A percentile compares a stretch with the other conserved stretches of the same genome.
phyloP scores from a whole-genome alignment of 768 basidiomycete species.

The Plicaturopsis crispa region DNA sequence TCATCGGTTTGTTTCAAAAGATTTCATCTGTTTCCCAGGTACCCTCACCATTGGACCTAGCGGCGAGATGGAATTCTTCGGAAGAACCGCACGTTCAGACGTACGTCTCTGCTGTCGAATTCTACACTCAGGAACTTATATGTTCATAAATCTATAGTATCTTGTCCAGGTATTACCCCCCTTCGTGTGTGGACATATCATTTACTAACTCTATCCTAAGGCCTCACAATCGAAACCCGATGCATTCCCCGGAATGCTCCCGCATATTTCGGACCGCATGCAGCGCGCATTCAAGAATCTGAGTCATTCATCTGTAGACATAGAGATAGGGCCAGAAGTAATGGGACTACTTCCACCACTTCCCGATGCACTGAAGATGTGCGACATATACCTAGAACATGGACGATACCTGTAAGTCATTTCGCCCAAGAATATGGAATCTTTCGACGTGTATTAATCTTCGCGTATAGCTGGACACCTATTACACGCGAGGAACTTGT shows the following conservation, averaged over 20 bases:
- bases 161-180: too few species aligned
- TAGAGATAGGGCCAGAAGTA: slow-evolving; percentile 33
- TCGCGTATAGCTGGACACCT: slow-evolving; percentile 38
- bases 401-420: slow-evolving; percentile 54
- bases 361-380: slow-evolving; percentile 51
- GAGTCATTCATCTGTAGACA: slow-evolving; percentile 20
- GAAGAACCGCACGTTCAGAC: slow-evolving; percentile 63
- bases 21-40: too few species aligned
- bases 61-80: slow-evolving; percentile 51
- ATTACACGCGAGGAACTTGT: slow-evolving; percentile 47
- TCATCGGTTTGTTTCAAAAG: too few species aligned
- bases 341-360: slow-evolving; percentile 44
- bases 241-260: slow-evolving; percentile 11
- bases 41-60: slow-evolving; percentile 49
- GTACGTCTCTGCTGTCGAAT: too few species aligned
- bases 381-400: slow-evolving; percentile 59
- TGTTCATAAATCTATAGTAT: too few species aligned
- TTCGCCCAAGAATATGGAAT: slow-evolving; percentile 4
- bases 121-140: too few species aligned
- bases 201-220: too few species aligned
- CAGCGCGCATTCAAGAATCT: slow-evolving; percentile 26
- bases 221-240: slow-evolving; percentile 9
- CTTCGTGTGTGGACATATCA: too few species aligned
- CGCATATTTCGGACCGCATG: slow-evolving; percentile 34
- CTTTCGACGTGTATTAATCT: neutral